phyloP scores from a whole-genome alignment of 1,284 basidiomycete genomes.

The Apiotrichum gracile region DNA sequence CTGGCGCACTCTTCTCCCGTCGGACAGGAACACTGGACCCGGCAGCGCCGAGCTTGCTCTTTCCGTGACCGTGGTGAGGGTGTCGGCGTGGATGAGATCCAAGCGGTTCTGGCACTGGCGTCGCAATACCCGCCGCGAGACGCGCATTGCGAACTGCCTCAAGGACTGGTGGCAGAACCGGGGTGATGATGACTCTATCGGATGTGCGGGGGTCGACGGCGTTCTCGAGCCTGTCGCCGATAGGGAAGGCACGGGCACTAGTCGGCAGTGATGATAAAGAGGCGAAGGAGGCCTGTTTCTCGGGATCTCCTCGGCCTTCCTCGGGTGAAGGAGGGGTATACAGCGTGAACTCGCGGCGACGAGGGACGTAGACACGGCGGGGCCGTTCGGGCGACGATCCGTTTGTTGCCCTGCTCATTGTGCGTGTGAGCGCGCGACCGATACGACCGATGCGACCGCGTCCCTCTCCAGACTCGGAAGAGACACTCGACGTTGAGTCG shows the following conservation, averaged over 20 bases:
- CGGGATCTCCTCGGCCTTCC: not conserved
- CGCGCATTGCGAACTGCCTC: conserved; percentile 55
- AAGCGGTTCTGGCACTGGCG: not conserved
- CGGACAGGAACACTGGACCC: conserved; percentile 16
- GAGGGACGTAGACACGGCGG: conserved; percentile 32
- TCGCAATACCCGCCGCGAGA: conserved; percentile 5
- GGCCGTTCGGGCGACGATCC: conserved; percentile 25
- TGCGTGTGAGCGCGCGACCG: conserved; percentile 12
- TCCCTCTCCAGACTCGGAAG: conserved; percentile 10
- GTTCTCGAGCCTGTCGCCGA: not conserved
- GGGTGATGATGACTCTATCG: conserved; percentile 53
- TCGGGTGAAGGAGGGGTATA: conserved; percentile 18
- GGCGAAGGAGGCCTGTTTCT: not conserved
- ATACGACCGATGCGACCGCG: conserved; percentile 4
- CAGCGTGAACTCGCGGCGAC: conserved; percentile 57
- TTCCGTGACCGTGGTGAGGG: not conserved
- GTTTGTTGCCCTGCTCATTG: conserved; percentile 11
- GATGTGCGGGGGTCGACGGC: conserved; percentile 7
- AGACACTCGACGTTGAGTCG: not conserved
- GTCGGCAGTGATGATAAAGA: not conserved
- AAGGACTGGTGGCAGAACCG: conserved; percentile 57
- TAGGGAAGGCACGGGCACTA: not conserved
- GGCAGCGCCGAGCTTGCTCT: not conserved
- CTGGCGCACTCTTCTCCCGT: conserved; percentile 26
- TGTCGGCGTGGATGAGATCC: not conserved